A percentile compares a stretch with the other conserved stretches of the same genome.
Conservation (phyloP, 2,329 filamentous ascomycete species). For the Neofusicoccum sp. region DNA sequence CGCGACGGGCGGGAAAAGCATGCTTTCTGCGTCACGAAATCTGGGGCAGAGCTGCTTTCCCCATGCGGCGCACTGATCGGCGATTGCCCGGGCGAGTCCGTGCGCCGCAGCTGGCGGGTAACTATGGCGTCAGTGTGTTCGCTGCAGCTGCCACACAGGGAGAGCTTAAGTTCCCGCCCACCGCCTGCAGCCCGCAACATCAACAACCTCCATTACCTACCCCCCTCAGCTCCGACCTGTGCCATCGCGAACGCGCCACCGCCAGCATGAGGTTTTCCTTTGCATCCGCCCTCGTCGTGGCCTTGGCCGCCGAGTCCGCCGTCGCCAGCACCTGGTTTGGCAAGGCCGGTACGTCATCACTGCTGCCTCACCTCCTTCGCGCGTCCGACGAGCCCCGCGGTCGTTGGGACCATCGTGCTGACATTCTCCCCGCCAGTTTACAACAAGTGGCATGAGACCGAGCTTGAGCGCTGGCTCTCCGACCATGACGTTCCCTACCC, state of each 20-base stretch:
- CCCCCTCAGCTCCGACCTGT: conserved; percentile 10
- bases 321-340: conserved; percentile 82
- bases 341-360: conserved; percentile 69
- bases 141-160: conserved; percentile 17
- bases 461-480: conserved; percentile 94
- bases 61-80: conserved; percentile 10
- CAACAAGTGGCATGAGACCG: conserved; percentile 98
- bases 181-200: background rate
- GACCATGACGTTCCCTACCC: conserved; percentile 92
- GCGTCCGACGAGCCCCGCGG: background rate
- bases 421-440: conserved; percentile 63
- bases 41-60: conserved; percentile 1
- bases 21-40: conserved; percentile 8
- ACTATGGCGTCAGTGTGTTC: conserved; percentile 16
- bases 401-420: conserved; percentile 14
- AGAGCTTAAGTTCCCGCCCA: conserved; percentile 17
- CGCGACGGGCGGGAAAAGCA: background rate
- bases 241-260: conserved; percentile 25
- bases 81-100: conserved; percentile 3
- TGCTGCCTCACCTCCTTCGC: background rate
- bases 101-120: background rate
- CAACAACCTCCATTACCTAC: conserved; percentile 15
- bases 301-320: conserved; percentile 70
- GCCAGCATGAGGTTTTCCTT: conserved; percentile 74
- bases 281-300: conserved; percentile 68